A percentile compares a stretch with the other conserved stretches of the same genome.
Evolutionary conservation across 257 asterid species (phyloP).

Genomic region (Solanum corneliomulleri): DNA sequence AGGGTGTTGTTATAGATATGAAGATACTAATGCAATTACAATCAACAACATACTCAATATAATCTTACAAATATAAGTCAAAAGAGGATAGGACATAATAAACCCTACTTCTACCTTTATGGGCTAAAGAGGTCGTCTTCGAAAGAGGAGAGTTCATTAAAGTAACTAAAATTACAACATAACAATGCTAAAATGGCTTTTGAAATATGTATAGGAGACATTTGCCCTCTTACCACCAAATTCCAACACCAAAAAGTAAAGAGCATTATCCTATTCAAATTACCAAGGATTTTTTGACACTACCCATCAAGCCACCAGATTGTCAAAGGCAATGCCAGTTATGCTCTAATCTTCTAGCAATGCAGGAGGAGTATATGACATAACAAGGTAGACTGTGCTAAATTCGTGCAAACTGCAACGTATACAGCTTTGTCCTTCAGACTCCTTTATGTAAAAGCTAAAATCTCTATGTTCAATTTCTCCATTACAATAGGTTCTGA

Average conservation of each 20-base stretch:
- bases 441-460: constrained; percentile 26
- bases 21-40: not conserved
- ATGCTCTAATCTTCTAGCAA: not conserved
- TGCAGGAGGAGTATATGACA: constrained; percentile 50
- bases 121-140: not conserved
- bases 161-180: not conserved
- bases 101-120: not conserved
- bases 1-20: not conserved
- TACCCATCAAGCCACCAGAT: not conserved
- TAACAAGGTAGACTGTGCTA: constrained; percentile 51
- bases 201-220: not conserved
- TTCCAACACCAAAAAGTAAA: not conserved
- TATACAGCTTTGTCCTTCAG: constrained; percentile 15
- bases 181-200: not conserved
- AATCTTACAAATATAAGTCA: not conserved
- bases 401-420: constrained; percentile 40
- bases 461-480: constrained; percentile 43
- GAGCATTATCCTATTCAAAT: not conserved
- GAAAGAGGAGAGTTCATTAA: not conserved
- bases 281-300: not conserved
- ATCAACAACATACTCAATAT: not conserved
- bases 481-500: constrained; percentile 51
- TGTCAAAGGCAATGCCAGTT: not conserved
- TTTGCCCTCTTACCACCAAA: not conserved
- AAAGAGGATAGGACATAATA: not conserved